Base-by-base conservation (phyloP, 768 basidiomycete species). In the Collybia sordida region DNA sequence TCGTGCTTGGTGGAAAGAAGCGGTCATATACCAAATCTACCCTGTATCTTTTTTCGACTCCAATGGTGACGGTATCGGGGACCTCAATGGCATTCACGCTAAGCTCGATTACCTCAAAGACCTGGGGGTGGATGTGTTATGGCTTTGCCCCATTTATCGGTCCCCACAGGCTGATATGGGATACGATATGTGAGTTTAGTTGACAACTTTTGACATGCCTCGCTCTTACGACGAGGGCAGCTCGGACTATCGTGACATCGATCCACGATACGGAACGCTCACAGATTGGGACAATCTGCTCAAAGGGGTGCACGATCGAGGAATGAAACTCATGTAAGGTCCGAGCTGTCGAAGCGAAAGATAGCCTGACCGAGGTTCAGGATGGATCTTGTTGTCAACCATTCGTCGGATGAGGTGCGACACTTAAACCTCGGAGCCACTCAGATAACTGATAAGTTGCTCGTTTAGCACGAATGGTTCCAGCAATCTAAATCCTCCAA, bases 361-460 rank as follows among this genome's bases (percentile, higher is more conserved):
- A 21, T 23, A 15, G 18, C n/a, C 36, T 40, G 34, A 28, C 25
- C 11, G 19, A n/a, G 15, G 21, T 38, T 41, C 61, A 86, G 85
- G 67, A 86, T 88, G 82, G 87, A 90, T 59, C 76, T 90, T 1
- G 88, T 89, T 22, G 82, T 84, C 7, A 89, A 89, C 63, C 87
- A 88, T 60, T 80, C 80, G 3, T 88, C 86, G 0, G 77, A 83
- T 64, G 78, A 85, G 75, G 84, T 81, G 22, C 44, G 38, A 43
- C 23, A 7, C 22, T 52, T 27, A 47, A 18, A 14, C 27, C 18
- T 12, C 17, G 24, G 21, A n/a, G n/a, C 21, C 18, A 15, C 12
- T 28, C n/a, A 21, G 24, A 15, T n/a, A 14, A 22, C 23, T 23
- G 3, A 18, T 23, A 19, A n/a, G 14, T 17, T 6, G 3, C 31